Evolutionary conservation across 768 basidiomycete species (phyloP).

Genomic region (Xanthoconium purpureum): DNA sequence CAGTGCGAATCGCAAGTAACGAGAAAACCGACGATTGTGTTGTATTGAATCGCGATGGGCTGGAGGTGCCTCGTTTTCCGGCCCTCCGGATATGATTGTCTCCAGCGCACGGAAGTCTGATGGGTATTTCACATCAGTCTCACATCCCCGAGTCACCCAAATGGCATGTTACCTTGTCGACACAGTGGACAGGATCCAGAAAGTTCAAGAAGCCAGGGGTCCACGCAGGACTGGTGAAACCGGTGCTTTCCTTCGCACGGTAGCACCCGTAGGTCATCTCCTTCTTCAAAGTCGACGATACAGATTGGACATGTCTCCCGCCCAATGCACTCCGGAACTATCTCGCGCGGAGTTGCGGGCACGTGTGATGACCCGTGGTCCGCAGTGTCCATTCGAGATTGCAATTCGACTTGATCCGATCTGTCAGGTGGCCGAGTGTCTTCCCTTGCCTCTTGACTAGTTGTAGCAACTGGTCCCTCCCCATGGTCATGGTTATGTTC

Average conservation of each 20-base stretch:
- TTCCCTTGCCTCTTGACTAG: not conserved
- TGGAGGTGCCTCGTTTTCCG: constrained; percentile 13
- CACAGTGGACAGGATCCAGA: constrained; percentile 92
- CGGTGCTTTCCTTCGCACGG: constrained; percentile 90
- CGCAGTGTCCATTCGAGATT: not conserved
- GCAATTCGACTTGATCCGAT: constrained; percentile 2
- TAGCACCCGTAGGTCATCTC: constrained; percentile 85
- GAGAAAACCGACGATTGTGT: constrained; percentile 51
- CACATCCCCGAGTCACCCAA: not conserved
- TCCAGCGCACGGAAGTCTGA: constrained; percentile 62
- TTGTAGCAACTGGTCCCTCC: not conserved
- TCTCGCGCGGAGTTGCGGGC: constrained; percentile 7
- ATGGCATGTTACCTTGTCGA: constrained; percentile 63
- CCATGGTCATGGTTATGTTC: not conserved
- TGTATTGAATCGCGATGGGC: constrained; percentile 11
- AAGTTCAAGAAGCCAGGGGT: constrained; percentile 88
- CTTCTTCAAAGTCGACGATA: constrained; percentile 90
- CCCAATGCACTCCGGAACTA: constrained; percentile 63
- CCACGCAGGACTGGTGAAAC: constrained; percentile 89
- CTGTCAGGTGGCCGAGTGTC: constrained; percentile 4
- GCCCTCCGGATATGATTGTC: constrained; percentile 46
- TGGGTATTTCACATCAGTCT: not conserved
- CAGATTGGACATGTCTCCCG: constrained; percentile 93
- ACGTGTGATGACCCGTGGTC: not conserved
- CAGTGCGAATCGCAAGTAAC: constrained; percentile 54